Evolutionary conservation across 2,329 filamentous ascomycete genomes (phyloP).

Genomic region (Eurotiales sp.): DNA sequence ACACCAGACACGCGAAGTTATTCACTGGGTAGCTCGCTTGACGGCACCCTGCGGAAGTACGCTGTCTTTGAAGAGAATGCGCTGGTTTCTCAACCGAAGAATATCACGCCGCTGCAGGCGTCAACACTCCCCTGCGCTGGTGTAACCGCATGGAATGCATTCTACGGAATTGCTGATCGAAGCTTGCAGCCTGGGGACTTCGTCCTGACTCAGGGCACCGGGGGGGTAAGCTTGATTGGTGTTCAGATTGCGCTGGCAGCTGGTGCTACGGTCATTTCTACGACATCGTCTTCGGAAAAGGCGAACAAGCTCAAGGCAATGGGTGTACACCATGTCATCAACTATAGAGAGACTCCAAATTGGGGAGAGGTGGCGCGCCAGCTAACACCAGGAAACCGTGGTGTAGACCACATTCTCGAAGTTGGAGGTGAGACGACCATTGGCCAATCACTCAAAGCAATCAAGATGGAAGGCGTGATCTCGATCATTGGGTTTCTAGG

Average conservation of each 20-base stretch:
- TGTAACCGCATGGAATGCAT: conserved; percentile 59
- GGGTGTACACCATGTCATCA: conserved; percentile 41
- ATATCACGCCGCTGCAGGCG: conserved; percentile 38
- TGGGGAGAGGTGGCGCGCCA: conserved; percentile 38
- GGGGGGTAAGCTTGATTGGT: conserved; percentile 52
- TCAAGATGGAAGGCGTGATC: conserved; percentile 38
- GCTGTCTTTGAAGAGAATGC: conserved; percentile 47
- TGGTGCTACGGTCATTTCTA: conserved; percentile 51
- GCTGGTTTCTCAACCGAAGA: conserved; percentile 45
- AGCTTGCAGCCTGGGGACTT: conserved; percentile 49
- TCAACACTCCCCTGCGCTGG: conserved; percentile 15
- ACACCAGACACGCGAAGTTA: too few species aligned
- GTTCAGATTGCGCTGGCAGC: conserved; percentile 45
- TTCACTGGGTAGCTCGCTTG: too few species aligned
- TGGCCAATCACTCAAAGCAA: conserved; percentile 36
- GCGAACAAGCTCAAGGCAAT: conserved; percentile 49
- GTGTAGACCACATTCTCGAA: conserved; percentile 41
- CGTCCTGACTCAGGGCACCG: conserved; percentile 55
- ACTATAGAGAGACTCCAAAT: conserved; percentile 41
- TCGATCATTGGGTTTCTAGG: conserved; percentile 31
- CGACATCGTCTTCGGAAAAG: conserved; percentile 52
- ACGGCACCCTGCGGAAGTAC: conserved; percentile 48
- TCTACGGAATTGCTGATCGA: conserved; percentile 48
- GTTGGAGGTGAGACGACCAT: conserved; percentile 41
- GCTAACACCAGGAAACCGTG: conserved; percentile 35